These are phyloP conservation scores for Pseudognaphalium luteoalbum DNA, from an alignment of 129 eudicot species.

Conservation along the genomic window DNA sequence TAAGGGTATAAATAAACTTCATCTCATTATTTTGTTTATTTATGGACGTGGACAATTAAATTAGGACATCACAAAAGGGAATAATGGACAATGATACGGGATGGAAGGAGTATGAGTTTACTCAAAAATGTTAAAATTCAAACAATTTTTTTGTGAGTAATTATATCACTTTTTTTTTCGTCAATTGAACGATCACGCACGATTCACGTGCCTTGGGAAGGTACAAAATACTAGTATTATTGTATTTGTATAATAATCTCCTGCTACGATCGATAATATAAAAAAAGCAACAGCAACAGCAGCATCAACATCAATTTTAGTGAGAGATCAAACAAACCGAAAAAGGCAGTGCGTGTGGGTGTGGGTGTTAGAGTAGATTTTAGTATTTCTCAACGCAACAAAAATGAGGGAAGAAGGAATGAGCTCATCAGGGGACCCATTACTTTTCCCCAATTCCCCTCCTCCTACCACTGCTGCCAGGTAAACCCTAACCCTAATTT, in stretches of 20 bases:
- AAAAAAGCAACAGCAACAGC: not conserved
- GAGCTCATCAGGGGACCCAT: conserved; percentile 84
- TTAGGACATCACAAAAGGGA: no score
- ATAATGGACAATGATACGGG: no score
- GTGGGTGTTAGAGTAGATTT: not conserved
- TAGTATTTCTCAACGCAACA: not conserved
- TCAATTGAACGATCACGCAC: conserved; percentile 27
- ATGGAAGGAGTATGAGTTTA: no score
- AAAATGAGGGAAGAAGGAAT: conserved; percentile 84
- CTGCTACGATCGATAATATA: conserved; percentile 13
- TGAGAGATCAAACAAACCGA: conserved; percentile 20
- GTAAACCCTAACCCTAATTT: conserved; percentile 55
- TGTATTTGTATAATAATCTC: not conserved
- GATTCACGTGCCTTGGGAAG: conserved; percentile 30
- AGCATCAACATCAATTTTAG: conserved; percentile 17
- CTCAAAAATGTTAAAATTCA: no score
- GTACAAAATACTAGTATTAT: conserved; percentile 6
- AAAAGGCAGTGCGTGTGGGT: conserved; percentile 16
- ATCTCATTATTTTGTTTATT: no score
- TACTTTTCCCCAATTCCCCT: conserved; percentile 54
- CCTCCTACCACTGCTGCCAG: conserved; percentile 83
- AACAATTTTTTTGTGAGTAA: no score
- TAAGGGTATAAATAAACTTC: no score
- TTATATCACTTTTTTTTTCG: not conserved
- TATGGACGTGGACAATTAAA: no score